Percentiles rank a stretch among this genome's conserved stretches.
Conservation (phyloP, 129 eudicot genomes). For the Centrapalus pauciflorus region DNA sequence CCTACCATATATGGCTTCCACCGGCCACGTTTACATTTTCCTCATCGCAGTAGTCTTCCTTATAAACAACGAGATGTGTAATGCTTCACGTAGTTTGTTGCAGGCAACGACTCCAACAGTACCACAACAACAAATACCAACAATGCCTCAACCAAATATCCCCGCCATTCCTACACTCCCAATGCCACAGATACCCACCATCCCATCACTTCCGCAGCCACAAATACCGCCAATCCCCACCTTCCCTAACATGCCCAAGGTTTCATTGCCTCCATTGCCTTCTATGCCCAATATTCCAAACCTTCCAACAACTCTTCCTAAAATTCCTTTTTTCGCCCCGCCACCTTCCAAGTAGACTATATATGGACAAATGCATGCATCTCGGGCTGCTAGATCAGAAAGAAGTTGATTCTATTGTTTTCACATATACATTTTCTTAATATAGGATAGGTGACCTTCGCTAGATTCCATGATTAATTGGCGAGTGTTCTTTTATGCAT, state of each 20-base stretch:
- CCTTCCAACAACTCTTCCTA: constrained; percentile 19
- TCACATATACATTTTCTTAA: too few relatives aligned
- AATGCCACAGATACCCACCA: constrained; percentile 13
- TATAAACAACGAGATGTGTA: background rate
- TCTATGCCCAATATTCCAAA: constrained; percentile 11
- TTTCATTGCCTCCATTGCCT: constrained; percentile 14
- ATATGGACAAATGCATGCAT: too few relatives aligned
- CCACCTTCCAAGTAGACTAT: constrained; percentile 26
- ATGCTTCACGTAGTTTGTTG: constrained; percentile 8
- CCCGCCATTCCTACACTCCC: background rate
- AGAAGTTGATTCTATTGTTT: too few relatives aligned
- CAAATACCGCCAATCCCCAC: background rate
- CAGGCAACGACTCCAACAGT: background rate
- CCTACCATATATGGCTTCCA: background rate
- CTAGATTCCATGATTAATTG: too few relatives aligned
- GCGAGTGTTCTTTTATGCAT: background rate
- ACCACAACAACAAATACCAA: background rate
- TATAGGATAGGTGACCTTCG: too few relatives aligned
- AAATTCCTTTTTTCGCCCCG: constrained; percentile 21
- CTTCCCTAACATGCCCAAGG: constrained; percentile 1
- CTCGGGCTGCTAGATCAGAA: too few relatives aligned
- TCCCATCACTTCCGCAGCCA: constrained; percentile 1
- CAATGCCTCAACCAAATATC: background rate
- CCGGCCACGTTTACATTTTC: background rate
- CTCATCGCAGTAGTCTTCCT: background rate